A percentile compares a stretch with the other conserved stretches of the same genome.
Evolutionary conservation across 768 basidiomycete genomes (phyloP).

Genomic region (Clitopilus passeckerianus): DNA sequence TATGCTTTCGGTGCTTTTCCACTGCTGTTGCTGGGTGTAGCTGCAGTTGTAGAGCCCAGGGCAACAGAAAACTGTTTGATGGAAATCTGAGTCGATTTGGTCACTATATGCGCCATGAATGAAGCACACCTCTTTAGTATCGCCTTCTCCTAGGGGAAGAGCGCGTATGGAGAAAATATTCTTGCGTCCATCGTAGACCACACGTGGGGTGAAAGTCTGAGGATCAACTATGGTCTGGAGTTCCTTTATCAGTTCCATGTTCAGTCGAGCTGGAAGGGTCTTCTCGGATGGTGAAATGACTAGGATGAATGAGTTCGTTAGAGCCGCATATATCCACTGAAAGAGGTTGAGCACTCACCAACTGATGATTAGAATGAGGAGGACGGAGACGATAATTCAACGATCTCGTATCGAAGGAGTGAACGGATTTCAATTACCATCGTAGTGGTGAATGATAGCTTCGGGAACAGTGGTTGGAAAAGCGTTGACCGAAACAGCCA

Average conservation of each 20-base stretch:
- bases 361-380: conserved; percentile 22
- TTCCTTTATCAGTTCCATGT: conserved; percentile 63
- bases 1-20: conserved; percentile 56
- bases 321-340: not conserved
- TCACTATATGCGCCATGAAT: not conserved
- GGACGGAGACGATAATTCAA: conserved; percentile 5
- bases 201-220: conserved; percentile 66
- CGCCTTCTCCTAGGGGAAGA: conserved; percentile 51
- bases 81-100: conserved; percentile 1
- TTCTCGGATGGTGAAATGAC: conserved; percentile 70
- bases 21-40: conserved; percentile 21
- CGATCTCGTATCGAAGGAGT: not conserved
- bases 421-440: conserved; percentile 43
- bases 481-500: conserved; percentile 51
- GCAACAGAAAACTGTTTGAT: conserved; percentile 54
- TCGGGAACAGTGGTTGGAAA: conserved; percentile 61
- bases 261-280: conserved; percentile 58
- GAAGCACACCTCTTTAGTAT: conserved; percentile 45
- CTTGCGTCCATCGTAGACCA: conserved; percentile 77
- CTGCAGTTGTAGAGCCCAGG: conserved; percentile 22
- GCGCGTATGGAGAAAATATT: conserved; percentile 62
- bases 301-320: conserved; percentile 13
- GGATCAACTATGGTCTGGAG: conserved; percentile 57
- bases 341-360: conserved; percentile 24
- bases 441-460: conserved; percentile 69